A percentile compares a stretch with the other conserved stretches of the same genome.
Conservation (phyloP, 2,329 filamentous ascomycete genomes). For the Stemphylium beticola region DNA sequence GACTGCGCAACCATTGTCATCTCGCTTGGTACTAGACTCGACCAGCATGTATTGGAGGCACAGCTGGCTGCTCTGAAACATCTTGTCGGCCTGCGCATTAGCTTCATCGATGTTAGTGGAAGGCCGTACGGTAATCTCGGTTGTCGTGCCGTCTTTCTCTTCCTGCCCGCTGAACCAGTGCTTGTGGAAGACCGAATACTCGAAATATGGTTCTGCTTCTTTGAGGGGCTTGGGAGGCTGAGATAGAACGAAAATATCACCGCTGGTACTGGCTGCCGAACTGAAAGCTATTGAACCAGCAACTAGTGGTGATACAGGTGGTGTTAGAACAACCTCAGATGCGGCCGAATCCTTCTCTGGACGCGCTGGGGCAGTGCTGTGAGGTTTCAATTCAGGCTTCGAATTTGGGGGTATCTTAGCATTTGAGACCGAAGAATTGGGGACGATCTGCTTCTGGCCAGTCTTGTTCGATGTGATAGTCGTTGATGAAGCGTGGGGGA, state of each 20-base stretch:
- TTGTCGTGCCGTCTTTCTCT: neutral
- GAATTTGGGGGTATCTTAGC: too few relatives aligned
- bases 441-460: too few relatives aligned
- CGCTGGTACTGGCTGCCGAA: neutral
- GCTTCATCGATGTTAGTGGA: conserved; percentile 23
- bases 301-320: neutral
- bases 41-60: conserved; percentile 10
- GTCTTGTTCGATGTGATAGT: too few relatives aligned
- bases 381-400: too few relatives aligned
- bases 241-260: neutral
- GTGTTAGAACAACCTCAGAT: neutral
- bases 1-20: conserved; percentile 18
- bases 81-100: conserved; percentile 21
- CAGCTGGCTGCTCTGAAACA: conserved; percentile 9
- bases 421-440: too few relatives aligned
- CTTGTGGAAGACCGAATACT: conserved; percentile 31
- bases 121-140: conserved; percentile 11
- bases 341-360: neutral
- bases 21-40: conserved; percentile 9
- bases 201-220: conserved; percentile 30
- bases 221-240: neutral
- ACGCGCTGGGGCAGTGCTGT: too few relatives aligned
- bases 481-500: too few relatives aligned
- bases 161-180: conserved; percentile 11
- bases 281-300: neutral